Base-by-base conservation (phyloP, 805 yeast species). In the Candida tibetensis region DNA sequence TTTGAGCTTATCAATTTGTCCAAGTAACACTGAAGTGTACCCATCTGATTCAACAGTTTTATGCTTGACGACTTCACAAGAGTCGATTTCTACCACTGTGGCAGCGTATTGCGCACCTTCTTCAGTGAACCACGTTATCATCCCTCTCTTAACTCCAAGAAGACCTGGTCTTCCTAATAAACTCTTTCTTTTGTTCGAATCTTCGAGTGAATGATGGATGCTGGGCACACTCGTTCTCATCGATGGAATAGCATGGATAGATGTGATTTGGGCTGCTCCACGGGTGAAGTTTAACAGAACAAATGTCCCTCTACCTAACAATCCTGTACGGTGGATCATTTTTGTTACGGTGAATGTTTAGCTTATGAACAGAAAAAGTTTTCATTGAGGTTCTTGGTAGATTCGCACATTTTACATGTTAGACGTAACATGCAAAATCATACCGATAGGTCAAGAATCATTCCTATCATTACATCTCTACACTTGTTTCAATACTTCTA, bases 41-140 rank as follows among this genome's bases (percentile, higher is more conserved):
- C 97, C 96, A 52, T 87, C 82, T 22, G 74, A 70, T n/a, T 74
- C 80, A 19, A 71, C 53, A 3, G 91, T 83, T 58, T 84, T 85
- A 52, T 77, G 79, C 55, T 76, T 74, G 13, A 83, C 64, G 13
- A 93, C 98, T 66, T 93, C 98, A 46, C 87, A 86, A 39, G 90
- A 79, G 58, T 89, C 85, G 43, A 93, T 76, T 57, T 89, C 95
- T 28, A 93, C 68, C 6, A 93, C 85, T 3, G 99, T 93, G 34
- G 95, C 93, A 2, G 95, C 90, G 38, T 73, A 61, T 45, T 80
- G 80, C 37, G 69, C 71, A 18, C 96, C 98, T 10, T 72, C 72
- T 19, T 75, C 74, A 45, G 82, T 81, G 55, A 76, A 91, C 76
- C 79, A 85, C 12, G 93, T 79, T 35, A 89, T 80, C 96, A 91